Base-by-base conservation (phyloP, 495 filamentous ascomycete species). In the Annulohypoxylon nitens region DNA sequence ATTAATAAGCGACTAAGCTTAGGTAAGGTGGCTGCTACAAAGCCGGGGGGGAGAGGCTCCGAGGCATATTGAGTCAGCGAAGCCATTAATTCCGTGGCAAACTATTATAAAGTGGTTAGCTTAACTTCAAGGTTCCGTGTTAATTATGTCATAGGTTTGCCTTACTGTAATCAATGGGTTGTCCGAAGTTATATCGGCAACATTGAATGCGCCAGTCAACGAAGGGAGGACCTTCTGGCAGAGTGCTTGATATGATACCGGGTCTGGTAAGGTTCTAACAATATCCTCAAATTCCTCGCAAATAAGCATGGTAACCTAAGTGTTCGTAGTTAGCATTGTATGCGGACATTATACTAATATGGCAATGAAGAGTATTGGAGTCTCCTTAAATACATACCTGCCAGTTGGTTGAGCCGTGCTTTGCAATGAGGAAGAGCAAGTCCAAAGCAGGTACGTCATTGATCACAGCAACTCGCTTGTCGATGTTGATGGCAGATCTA, bases 281-380 rank as follows among this genome's bases (percentile, higher is more conserved):
- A 97, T 90, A 41, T 95, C 92, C 80, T 97, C 94, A 76, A 99
- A 97, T 0, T 93, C 90, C 79, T 98, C 97, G 64, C 88, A 92
- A 14, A 97, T 91, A 18, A 97, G 85, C 75, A 77, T 77, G 9
- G 77, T 79, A 36, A 78, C 77, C 62, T 82, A 62, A 54, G 25
- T 36, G 18, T 9, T 10, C 36, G 10, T 7, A 26, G 37, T 78
- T 60, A 78, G 67, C 61, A 64, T 14, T 43, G 9, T 16, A 11
- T 45, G 14, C 0, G 11, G 11, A 11, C 20, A 36, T 4, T 9
- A 39, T 4, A 25, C 20, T 34, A 18, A 33, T 25, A 16, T 12
- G 10, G 7, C 7, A 9, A 14, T 16, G 14, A 60, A 58, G 34
- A 16, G 20, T 12, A 33, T 60, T 69, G 16, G 20, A 53, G 33